Conservation (phyloP, 164 flowering plant species). For the Annona cherimola region DNA sequence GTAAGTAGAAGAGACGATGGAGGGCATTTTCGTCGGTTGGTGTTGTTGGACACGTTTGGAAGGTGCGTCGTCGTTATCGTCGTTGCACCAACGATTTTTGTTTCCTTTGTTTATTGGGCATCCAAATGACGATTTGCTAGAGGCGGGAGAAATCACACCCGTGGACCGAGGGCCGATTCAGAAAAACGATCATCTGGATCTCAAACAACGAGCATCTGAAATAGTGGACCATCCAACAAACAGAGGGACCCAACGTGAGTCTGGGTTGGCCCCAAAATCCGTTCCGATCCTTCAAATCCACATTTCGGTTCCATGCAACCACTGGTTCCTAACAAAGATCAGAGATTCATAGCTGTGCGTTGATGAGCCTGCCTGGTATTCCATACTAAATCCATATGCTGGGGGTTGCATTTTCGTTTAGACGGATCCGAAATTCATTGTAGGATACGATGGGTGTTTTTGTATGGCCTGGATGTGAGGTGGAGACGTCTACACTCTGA, state of each 20-base stretch:
- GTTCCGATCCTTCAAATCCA: no score
- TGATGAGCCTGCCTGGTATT: no score
- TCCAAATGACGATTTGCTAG: constrained; percentile 2
- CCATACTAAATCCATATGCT: no score
- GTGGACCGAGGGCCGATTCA: neutral
- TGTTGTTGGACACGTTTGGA: constrained; percentile 27
- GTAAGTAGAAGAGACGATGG: constrained; percentile 23
- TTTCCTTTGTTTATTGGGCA: neutral
- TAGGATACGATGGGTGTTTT: no score
- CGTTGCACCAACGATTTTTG: neutral
- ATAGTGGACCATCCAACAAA: neutral
- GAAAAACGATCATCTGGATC: neutral
- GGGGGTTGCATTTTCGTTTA: no score
- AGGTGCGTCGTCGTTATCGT: constrained; percentile 29
- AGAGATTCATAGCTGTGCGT: no score
- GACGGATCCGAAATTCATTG: no score
- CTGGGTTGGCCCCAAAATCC: neutral
- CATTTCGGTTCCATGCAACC: no score
- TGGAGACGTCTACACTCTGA: no score
- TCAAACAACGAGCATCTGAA: neutral
- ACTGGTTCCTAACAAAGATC: no score
- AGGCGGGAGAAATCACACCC: neutral
- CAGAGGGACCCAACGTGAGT: neutral
- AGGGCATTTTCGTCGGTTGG: constrained; percentile 38
- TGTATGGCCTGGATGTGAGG: no score